phyloP scores from a whole-genome alignment of 257 asterid genomes.

The Forsythia suspensa region DNA sequence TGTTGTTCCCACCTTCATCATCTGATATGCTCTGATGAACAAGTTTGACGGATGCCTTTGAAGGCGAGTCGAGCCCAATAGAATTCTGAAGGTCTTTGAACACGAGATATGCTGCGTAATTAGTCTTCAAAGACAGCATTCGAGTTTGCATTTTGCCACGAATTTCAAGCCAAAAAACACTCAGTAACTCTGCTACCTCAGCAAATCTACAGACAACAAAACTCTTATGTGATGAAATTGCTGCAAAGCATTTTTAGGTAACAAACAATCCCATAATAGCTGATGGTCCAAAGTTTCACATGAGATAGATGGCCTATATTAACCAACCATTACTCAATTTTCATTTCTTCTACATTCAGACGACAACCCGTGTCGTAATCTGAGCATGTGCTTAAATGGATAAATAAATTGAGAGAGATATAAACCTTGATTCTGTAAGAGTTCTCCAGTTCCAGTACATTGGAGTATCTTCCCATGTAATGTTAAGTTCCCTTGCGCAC shows the following conservation, averaged over 20 bases:
- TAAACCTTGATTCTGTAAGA: slow-evolving; percentile 44
- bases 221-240: background rate
- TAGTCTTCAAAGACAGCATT: slow-evolving; percentile 27
- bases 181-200: slow-evolving; percentile 46
- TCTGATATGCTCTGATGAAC: background rate
- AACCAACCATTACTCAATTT: too few species aligned
- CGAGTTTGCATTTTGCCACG: slow-evolving; percentile 25
- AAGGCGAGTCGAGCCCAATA: slow-evolving; percentile 17
- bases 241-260: too few species aligned
- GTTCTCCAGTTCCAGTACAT: slow-evolving; percentile 36
- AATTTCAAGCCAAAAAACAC: slow-evolving; percentile 49
- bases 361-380: too few species aligned
- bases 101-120: slow-evolving; percentile 29
- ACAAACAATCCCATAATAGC: too few species aligned
- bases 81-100: slow-evolving; percentile 10
- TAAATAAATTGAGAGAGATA: background rate
- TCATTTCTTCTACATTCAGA: too few species aligned
- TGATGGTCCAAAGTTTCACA: too few species aligned
- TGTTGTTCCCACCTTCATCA: background rate
- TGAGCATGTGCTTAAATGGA: background rate
- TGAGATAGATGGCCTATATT: too few species aligned
- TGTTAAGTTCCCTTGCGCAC: slow-evolving; percentile 41
- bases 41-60: slow-evolving; percentile 26
- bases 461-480: slow-evolving; percentile 30
- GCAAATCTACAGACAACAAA: slow-evolving; percentile 36